Base-by-base conservation (phyloP, 1,284 basidiomycete species). In the Tilletia caries region DNA sequence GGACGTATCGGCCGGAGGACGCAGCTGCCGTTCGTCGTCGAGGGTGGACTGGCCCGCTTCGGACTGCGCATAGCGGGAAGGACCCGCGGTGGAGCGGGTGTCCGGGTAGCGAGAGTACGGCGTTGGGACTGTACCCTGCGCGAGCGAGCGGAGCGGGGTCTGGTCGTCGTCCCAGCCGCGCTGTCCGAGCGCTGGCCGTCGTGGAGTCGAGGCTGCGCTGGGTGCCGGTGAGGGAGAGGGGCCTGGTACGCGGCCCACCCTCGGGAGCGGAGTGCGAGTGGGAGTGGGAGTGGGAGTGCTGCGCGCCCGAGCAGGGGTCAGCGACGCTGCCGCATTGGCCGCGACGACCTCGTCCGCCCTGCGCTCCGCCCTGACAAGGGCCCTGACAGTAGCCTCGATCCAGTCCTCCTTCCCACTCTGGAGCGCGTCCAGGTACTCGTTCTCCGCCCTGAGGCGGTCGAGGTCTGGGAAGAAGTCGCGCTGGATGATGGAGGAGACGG, bases 401-500 rank as follows among this genome's bases (percentile, higher is more conserved):
- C 64, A 65, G 23, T 29, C 65, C 20, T 44, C 50, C 23, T 54
- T 50, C 4, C 29, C 44, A 20, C 54, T 52, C 65, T 79, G 77
- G 20, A 79, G 73, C 27, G 80, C 80, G 10, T 67, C 46, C 50
- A 82, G 67, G 50, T 82, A 82, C 48, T 73, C 79, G 70, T 82
- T 81, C 64, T 82, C 77, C 0, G 78, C 80, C 2, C 67, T 69
- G 1, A 82, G 67, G 20, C 77, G 68, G 20, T 76, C 75, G 18
- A 82, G 67, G 23, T 71, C 68, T 0, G 95, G 95, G 81, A 98
- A 99, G 87, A 98, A 99, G 85, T 98, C 95, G 66, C 96, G 90
- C 64, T 92, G 91, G 82, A 98, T 97, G 81, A 98, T 96, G 65
- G 90, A 88, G 2, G 92, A 93, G n/a, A 98, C 87, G 0, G 92